These are phyloP conservation scores for Malassezia nana DNA, from an alignment of 1,284 basidiomycete species.

Conservation along the genomic window DNA sequence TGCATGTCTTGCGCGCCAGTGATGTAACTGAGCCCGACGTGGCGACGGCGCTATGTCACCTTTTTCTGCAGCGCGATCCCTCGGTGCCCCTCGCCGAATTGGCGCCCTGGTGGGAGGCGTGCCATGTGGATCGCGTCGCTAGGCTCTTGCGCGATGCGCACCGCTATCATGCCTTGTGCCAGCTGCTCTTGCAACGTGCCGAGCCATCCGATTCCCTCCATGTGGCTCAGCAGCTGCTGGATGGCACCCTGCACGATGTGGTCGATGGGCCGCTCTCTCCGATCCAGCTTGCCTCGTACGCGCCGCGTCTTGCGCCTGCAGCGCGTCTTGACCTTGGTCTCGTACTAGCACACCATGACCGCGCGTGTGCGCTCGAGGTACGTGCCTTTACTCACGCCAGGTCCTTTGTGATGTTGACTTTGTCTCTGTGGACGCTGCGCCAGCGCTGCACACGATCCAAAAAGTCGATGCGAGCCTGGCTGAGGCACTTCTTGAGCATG, in stretches of 20 bases:
- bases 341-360: slow-evolving; percentile 32
- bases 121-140: background rate
- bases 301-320: background rate
- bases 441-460: slow-evolving; percentile 22
- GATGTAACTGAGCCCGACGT: background rate
- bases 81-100: background rate
- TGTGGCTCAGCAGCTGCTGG: slow-evolving; percentile 23
- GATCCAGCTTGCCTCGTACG: slow-evolving; percentile 17
- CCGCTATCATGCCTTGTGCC: background rate
- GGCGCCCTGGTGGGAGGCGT: background rate
- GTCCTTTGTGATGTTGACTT: slow-evolving; percentile 1
- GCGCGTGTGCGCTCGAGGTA: slow-evolving; percentile 26
- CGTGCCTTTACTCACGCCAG: background rate
- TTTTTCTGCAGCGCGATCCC: background rate
- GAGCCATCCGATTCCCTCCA: slow-evolving; percentile 14
- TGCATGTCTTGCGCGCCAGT: background rate
- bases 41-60: background rate
- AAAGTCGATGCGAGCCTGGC: slow-evolving; percentile 27
- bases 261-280: slow-evolving; percentile 12
- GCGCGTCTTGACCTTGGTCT: slow-evolving; percentile 23
- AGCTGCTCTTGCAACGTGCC: background rate
- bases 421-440: background rate
- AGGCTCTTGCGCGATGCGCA: background rate
- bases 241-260: slow-evolving; percentile 22
- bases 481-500: slow-evolving; percentile 33